A percentile compares a stretch with the other conserved stretches of the same genome.
phyloP scores from a whole-genome alignment of 176 grass and related monocot genomes.

The Carex kokanica region DNA sequence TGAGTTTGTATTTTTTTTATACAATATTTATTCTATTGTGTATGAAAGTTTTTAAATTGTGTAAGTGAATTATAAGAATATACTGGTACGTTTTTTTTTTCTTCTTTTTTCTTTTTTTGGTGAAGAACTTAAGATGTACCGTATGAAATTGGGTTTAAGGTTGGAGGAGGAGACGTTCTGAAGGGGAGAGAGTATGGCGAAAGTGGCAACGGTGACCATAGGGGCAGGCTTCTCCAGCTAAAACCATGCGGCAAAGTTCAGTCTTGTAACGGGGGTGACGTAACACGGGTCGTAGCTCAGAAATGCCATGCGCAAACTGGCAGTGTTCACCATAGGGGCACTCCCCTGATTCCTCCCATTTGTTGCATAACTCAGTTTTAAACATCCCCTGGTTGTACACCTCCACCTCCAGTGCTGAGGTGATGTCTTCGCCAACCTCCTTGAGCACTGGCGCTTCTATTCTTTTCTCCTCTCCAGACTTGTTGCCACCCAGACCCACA shows the following conservation, averaged over 20 bases:
- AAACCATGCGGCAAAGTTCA: slow-evolving; percentile 94
- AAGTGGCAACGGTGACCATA: slow-evolving; percentile 99
- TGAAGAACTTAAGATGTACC: background rate
- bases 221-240: slow-evolving; percentile 72
- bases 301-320: slow-evolving; percentile 96
- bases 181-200: slow-evolving; percentile 70
- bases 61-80: slow-evolving; percentile 12
- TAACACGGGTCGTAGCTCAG: slow-evolving; percentile 90
- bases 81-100: background rate
- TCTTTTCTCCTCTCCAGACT: slow-evolving; percentile 25
- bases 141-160: slow-evolving; percentile 9
- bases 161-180: slow-evolving; percentile 59
- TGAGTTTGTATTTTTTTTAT: background rate
- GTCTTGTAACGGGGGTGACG: slow-evolving; percentile 99
- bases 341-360: slow-evolving; percentile 87
- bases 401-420: slow-evolving; percentile 58
- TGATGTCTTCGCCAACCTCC: slow-evolving; percentile 19
- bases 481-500: slow-evolving; percentile 28
- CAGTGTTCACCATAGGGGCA: slow-evolving; percentile 87
- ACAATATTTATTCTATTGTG: slow-evolving; percentile 10
- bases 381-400: slow-evolving; percentile 98
- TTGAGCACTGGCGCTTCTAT: slow-evolving; percentile 18
- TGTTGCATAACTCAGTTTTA: slow-evolving; percentile 99
- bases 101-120: background rate
- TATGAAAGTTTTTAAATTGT: slow-evolving; percentile 3